phyloP scores from a whole-genome alignment of 2,329 filamentous ascomycete species.

The Cordyceps militaris region DNA sequence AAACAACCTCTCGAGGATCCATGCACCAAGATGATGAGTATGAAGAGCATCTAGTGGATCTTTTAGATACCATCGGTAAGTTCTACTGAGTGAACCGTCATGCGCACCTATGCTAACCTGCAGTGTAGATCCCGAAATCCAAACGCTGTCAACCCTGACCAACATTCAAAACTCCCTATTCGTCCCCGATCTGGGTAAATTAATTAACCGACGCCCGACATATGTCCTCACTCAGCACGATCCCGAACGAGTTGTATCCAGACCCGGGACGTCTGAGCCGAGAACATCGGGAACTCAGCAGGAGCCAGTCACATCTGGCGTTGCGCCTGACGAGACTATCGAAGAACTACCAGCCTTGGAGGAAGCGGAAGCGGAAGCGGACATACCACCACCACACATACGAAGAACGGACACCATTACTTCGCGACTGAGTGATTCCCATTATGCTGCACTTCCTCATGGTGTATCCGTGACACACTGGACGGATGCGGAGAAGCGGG shows the following conservation, averaged over 20 bases:
- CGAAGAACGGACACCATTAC: constrained; percentile 53
- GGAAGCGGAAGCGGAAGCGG: constrained; percentile 14
- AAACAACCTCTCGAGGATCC: neutral
- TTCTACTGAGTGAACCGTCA: neutral
- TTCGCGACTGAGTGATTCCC: constrained; percentile 59
- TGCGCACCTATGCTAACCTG: neutral
- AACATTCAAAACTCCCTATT: constrained; percentile 90
- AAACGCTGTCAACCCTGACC: constrained; percentile 74
- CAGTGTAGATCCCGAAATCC: constrained; percentile 71
- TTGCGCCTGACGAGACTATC: constrained; percentile 18
- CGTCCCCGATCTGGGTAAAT: constrained; percentile 69
- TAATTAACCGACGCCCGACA: constrained; percentile 69
- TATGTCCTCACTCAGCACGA: constrained; percentile 59
- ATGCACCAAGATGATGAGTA: constrained; percentile 26
- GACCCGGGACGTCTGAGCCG: constrained; percentile 4
- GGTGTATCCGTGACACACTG: constrained; percentile 66
- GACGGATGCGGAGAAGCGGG: constrained; percentile 64
- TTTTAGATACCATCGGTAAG: constrained; percentile 34
- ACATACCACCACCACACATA: constrained; percentile 23
- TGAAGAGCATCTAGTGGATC: constrained; percentile 32
- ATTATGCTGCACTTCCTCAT: constrained; percentile 74
- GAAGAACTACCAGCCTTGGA: constrained; percentile 18
- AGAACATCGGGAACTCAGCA: constrained; percentile 1
- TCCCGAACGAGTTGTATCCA: constrained; percentile 4
- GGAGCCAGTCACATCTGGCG: constrained; percentile 17